These are phyloP conservation scores for Boletus fagicola DNA, from an alignment of 768 basidiomycete genomes.

Conservation along the genomic window DNA sequence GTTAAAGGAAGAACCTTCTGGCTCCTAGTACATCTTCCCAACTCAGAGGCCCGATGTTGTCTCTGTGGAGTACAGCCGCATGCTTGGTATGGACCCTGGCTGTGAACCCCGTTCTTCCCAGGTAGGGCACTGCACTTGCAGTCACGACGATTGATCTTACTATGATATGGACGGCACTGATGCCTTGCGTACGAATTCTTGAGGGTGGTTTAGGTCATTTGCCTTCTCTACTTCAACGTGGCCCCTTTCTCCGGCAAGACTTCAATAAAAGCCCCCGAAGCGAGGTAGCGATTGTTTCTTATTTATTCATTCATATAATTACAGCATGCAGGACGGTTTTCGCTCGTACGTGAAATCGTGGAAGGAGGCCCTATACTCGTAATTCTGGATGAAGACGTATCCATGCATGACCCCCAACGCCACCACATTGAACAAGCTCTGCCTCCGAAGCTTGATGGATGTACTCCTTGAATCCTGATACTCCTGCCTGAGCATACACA, in stretches of 20 bases:
- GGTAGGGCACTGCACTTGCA: not conserved
- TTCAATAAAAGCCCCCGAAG: not conserved
- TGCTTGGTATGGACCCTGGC: not conserved
- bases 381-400: conserved; percentile 29
- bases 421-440: conserved; percentile 43
- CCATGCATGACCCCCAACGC: conserved; percentile 39
- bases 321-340: conserved; percentile 11
- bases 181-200: conserved; percentile 2
- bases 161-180: not conserved
- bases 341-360: conserved; percentile 7
- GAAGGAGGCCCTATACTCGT: conserved; percentile 8
- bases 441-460: conserved; percentile 36
- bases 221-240: not conserved
- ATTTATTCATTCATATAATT: conserved; percentile 18
- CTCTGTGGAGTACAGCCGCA: not conserved
- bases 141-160: not conserved
- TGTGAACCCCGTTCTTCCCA: not conserved
- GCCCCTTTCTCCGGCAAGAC: not conserved
- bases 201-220: conserved; percentile 10
- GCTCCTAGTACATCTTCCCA: not conserved
- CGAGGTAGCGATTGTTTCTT: conserved; percentile 4
- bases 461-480: conserved; percentile 43
- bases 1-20: not conserved
- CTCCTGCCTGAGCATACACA: conserved; percentile 41
- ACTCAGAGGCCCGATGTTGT: not conserved